A percentile compares a stretch with the other conserved stretches of the same genome.
phyloP scores from a whole-genome alignment of 2,329 filamentous ascomycete species.

The Aspergillus texensis region DNA sequence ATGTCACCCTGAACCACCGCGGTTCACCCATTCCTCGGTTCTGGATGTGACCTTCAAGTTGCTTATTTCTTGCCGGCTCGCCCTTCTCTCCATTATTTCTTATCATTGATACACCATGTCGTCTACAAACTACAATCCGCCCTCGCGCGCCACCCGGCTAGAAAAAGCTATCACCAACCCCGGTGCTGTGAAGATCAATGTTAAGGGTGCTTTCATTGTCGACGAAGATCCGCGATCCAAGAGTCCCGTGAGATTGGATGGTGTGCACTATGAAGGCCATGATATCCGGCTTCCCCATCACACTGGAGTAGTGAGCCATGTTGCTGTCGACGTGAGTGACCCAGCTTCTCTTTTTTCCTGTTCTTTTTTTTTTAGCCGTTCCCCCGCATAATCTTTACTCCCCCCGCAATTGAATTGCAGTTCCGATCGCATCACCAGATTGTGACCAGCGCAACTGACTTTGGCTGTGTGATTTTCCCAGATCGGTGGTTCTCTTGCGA shows the following conservation, averaged over 20 bases:
- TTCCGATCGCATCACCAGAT: conserved; percentile 11
- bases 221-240: conserved; percentile 69
- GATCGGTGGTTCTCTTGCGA: conserved; percentile 95
- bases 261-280: conserved; percentile 73
- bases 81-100: conserved; percentile 7
- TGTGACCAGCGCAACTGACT: conserved; percentile 11
- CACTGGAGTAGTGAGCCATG: conserved; percentile 91
- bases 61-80: background rate
- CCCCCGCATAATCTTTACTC: conserved; percentile 30
- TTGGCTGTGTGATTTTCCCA: conserved; percentile 41
- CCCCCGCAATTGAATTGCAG: conserved; percentile 32
- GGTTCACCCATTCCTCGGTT: background rate
- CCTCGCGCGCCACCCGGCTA: conserved; percentile 32
- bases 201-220: conserved; percentile 94
- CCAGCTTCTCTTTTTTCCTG: conserved; percentile 17
- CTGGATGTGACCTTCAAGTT: background rate
- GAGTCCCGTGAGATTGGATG: conserved; percentile 54
- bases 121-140: conserved; percentile 29
- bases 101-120: conserved; percentile 32
- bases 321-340: conserved; percentile 83
- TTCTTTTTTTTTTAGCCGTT: conserved; percentile 21
- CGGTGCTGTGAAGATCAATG: conserved; percentile 86
- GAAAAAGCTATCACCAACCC: conserved; percentile 59
- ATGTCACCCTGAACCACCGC: conserved; percentile 5
- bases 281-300: conserved; percentile 97